Base-by-base conservation (phyloP, 148 eudicot genomes). In the Heliosperma pusillum region DNA sequence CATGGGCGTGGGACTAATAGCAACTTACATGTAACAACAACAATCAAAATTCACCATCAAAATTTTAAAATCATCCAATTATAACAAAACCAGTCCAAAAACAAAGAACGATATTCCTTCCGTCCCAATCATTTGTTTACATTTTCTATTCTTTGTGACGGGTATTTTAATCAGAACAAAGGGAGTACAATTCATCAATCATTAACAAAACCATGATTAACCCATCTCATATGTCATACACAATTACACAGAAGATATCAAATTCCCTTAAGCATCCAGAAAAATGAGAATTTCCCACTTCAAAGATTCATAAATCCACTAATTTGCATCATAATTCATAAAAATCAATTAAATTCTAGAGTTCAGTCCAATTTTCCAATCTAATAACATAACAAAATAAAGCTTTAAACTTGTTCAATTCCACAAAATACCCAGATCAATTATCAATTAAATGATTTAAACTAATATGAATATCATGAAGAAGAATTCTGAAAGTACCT, bases 401-500 rank as follows among this genome's bases (percentile, higher is more conserved):
- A 52, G 3, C 24, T 42, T 55, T 42, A 71, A 47, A 80, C 55
- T 64, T 22, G 30, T 1, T 1, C n/a, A 17, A 20, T 26, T 19
- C 0, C 21, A 7, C 73, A 12, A 74, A 74, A 50, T 27, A 59
- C 53, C 65, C 64, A 67, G 12, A 50, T 61, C 44, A 30, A 58
- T 5, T 45, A 50, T 61, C 44, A 30, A 58, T 5, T 45, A 57
- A 50, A 10, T 50, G 53, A 1, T 11, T 0, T 47, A 15, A 50
- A 50, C 3, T 50, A 16, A 50, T 50, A 11, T 13, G 55, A 50
- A 56, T 4, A 2, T 13, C 20, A 24, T 12, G 4, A 21, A 74
- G 19, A 17, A 27, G 26, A 58, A 66, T 50, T 24, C 30, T 20
- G 7, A 17, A 26, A 26, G 20, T 75, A 85, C 88, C 88, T 82